Percentiles rank a stretch among this genome's conserved stretches.
Conservation (phyloP, 2,329 filamentous ascomycete genomes). For the Cercospora sp. region DNA sequence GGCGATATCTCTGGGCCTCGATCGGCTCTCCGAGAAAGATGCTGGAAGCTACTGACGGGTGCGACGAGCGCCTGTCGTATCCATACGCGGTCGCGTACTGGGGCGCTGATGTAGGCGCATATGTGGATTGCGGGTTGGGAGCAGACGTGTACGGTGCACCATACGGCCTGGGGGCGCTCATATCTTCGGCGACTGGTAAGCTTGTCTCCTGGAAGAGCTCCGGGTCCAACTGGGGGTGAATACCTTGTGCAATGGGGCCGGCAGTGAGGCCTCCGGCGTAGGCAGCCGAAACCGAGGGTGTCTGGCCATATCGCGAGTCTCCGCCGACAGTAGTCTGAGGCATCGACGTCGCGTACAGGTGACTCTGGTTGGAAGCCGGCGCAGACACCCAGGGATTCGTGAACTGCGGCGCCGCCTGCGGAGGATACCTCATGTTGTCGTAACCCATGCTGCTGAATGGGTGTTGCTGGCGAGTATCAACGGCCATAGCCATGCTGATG, state of each 20-base stretch:
- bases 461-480: conserved; percentile 72
- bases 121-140: conserved; percentile 67
- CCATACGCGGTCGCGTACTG: conserved; percentile 68
- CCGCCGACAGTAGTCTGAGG: conserved; percentile 61
- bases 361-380: conserved; percentile 57
- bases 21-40: conserved; percentile 51
- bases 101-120: conserved; percentile 64
- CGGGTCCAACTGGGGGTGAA: conserved; percentile 61
- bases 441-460: conserved; percentile 78
- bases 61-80: conserved; percentile 73
- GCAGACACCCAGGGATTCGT: conserved; percentile 82
- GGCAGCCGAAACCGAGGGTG: conserved; percentile 43
- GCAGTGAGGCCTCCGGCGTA: conserved; percentile 66
- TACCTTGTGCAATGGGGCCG: conserved; percentile 68
- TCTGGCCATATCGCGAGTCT: conserved; percentile 43
- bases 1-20: conserved; percentile 53
- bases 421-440: conserved; percentile 72
- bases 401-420: conserved; percentile 65
- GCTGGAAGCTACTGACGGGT: conserved; percentile 71
- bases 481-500: conserved; percentile 81
- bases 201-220: conserved; percentile 62
- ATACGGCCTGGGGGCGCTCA: conserved; percentile 68
- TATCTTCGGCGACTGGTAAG: conserved; percentile 72
- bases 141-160: conserved; percentile 70
- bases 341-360: conserved; percentile 66